Conservation (phyloP, 768 basidiomycete species). For the Collybia mongolica region DNA sequence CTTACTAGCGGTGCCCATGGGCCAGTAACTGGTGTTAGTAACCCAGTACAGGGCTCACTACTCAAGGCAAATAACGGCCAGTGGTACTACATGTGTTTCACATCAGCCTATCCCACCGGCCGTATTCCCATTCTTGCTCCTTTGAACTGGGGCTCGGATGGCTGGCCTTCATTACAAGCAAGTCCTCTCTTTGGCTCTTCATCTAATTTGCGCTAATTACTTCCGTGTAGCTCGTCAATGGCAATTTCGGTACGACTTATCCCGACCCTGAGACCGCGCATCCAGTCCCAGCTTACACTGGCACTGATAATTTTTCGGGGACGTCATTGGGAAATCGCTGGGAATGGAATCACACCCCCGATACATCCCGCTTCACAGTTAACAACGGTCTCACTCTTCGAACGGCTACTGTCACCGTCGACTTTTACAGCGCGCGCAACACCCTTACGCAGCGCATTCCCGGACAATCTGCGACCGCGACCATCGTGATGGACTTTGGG, state of each 20-base stretch:
- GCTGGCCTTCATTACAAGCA: slow-evolving; percentile 12
- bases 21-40: slow-evolving; percentile 7
- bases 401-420: slow-evolving; percentile 16
- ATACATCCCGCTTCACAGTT: slow-evolving; percentile 13
- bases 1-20: slow-evolving; percentile 3
- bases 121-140: slow-evolving; percentile 15
- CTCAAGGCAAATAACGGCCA: slow-evolving; percentile 10
- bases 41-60: slow-evolving; percentile 12
- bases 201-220: no score
- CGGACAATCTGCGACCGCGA: slow-evolving; percentile 15
- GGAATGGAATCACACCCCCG: slow-evolving; percentile 21
- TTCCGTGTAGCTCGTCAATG: slow-evolving; percentile 8
- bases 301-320: slow-evolving; percentile 13
- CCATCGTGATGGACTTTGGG: slow-evolving; percentile 12
- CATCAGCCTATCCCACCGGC: slow-evolving; percentile 14
- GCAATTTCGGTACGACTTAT: slow-evolving; percentile 13
- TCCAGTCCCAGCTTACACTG: slow-evolving; percentile 6
- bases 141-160: slow-evolving; percentile 15
- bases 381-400: slow-evolving; percentile 14
- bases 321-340: slow-evolving; percentile 12
- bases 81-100: slow-evolving; percentile 15
- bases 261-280: slow-evolving; percentile 8
- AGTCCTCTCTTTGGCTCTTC: no score
- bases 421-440: slow-evolving; percentile 16
- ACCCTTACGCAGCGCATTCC: slow-evolving; percentile 15